phyloP scores from a whole-genome alignment of 2,329 filamentous ascomycete genomes.

The Cytospora leucostoma region DNA sequence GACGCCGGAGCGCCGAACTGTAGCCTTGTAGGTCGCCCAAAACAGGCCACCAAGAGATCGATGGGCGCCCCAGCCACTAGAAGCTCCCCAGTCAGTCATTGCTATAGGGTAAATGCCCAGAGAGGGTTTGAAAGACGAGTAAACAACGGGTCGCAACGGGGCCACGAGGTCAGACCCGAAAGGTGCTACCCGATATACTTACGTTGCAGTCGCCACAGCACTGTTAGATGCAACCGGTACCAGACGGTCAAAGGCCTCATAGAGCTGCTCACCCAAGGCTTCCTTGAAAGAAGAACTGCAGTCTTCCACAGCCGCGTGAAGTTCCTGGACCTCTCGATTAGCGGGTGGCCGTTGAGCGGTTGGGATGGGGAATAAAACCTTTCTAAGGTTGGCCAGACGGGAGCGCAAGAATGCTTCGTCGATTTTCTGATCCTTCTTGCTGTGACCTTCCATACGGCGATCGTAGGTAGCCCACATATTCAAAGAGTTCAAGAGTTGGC shows the following conservation, averaged over 20 bases:
- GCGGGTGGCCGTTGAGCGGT: background rate
- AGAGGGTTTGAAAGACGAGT: background rate
- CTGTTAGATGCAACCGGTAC: slow-evolving; percentile 2
- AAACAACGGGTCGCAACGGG: background rate
- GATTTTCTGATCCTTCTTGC: background rate
- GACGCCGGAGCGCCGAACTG: slow-evolving; percentile 30
- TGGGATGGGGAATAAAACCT: background rate
- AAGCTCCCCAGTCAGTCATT: slow-evolving; percentile 13
- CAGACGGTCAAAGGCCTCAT: background rate
- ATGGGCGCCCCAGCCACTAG: slow-evolving; percentile 31
- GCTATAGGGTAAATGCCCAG: background rate
- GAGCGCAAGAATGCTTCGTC: background rate
- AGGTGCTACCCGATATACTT: background rate
- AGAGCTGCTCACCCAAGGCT: background rate
- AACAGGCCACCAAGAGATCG: slow-evolving; percentile 29
- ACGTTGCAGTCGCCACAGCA: slow-evolving; percentile 9
- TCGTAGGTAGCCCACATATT: slow-evolving; percentile 41
- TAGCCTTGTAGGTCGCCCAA: slow-evolving; percentile 36
- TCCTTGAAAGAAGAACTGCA: background rate
- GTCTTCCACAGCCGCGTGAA: background rate
- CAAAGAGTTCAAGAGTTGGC: slow-evolving; percentile 54
- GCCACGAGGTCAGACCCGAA: background rate
- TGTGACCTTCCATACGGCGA: background rate
- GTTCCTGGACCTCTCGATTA: background rate
- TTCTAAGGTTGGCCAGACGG: background rate